Base-by-base conservation (phyloP, 2,329 filamentous ascomycete species). In the Aspergillus udagawae region DNA sequence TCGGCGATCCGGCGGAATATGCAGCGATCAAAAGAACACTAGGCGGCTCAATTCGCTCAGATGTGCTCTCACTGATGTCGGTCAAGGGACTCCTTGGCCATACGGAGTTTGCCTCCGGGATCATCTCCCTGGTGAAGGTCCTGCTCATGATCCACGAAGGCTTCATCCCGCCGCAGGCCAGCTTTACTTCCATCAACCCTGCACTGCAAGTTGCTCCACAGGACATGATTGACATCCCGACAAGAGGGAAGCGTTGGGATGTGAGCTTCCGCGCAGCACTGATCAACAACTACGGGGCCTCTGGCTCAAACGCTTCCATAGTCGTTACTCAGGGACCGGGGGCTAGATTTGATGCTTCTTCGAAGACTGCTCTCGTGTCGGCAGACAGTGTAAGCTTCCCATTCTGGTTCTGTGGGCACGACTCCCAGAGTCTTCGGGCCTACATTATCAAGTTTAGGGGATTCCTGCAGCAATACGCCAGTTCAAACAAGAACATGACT, bases 41-140 rank as follows among this genome's bases (percentile, higher is more conserved):
- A 27, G 63, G 58, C 4, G 61, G 60, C 5, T 28, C 57, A 0
- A 45, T n/a, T 3, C 58, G 65, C 2, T 3, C 51, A 1, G 49
- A 54, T 12, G 35, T 54, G 52, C 45, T 69, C 35, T 55, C 49
- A 17, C 35, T 75, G 0, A 70, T 66, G 0, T 72, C 72, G 9
- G 62, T 73, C 28, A 75, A 75, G 56, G 69, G 65, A 1, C 57
- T 62, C 28, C 56, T 75, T n/a, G 74, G 74, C 0, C 73, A 75
- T 52, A 54, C 60, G 1, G 73, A 75, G 56, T 56, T 62, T 1
- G 63, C 70, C 1, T 67, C 73, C 0, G 74, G 74, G 1, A 62
- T 71, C 1, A 61, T 65, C 1, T 57, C 60, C 0, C 49, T 75
- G 7, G 58, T 73, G 35, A 71, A 73, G 53, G 42, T 65, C 1